These are phyloP conservation scores for Mucor velutinosus DNA, from an alignment of 371 early-diverging fungal species.

Conservation along the genomic window DNA sequence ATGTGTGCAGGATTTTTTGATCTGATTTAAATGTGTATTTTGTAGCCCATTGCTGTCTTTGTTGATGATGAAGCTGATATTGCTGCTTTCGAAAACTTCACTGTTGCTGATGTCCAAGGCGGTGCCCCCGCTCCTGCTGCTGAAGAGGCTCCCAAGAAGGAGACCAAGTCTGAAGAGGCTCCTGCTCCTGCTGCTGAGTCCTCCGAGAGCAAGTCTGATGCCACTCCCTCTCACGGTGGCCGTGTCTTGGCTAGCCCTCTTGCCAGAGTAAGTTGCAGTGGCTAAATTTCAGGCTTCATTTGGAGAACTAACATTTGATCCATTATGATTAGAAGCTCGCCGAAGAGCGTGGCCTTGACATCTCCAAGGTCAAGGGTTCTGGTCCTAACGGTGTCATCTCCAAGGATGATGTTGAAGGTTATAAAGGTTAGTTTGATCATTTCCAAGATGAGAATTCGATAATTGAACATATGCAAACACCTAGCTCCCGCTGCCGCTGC, in stretches of 20 bases:
- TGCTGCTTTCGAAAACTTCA: conserved; percentile 83
- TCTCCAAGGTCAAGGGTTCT: conserved; percentile 81
- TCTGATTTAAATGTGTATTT: not conserved
- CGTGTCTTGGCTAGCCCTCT: conserved; percentile 77
- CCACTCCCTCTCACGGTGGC: conserved; percentile 30
- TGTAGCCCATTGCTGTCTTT: conserved; percentile 88
- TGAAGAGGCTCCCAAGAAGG: conserved; percentile 16
- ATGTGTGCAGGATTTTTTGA: not conserved
- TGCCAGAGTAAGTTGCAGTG: conserved; percentile 56
- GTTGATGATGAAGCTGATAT: conserved; percentile 90
- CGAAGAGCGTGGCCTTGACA: conserved; percentile 76
- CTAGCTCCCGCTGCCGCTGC: conserved; percentile 1
- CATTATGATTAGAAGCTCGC: conserved; percentile 70
- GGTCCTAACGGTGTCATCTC: conserved; percentile 92
- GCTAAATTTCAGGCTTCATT: not conserved
- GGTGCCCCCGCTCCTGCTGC: conserved; percentile 40
- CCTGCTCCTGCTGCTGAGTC: not conserved
- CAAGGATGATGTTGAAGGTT: conserved; percentile 89
- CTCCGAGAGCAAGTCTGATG: conserved; percentile 17
- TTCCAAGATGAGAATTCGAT: not conserved
- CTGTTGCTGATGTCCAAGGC: conserved; percentile 40
- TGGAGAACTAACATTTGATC: not conserved
- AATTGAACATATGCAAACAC: not conserved
- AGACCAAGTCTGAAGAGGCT: conserved; percentile 15
- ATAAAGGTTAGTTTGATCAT: conserved; percentile 39